Evolutionary conservation across 139 green algal genomes (phyloP).

Genomic region (Edaphochlamys debaryana): DNA sequence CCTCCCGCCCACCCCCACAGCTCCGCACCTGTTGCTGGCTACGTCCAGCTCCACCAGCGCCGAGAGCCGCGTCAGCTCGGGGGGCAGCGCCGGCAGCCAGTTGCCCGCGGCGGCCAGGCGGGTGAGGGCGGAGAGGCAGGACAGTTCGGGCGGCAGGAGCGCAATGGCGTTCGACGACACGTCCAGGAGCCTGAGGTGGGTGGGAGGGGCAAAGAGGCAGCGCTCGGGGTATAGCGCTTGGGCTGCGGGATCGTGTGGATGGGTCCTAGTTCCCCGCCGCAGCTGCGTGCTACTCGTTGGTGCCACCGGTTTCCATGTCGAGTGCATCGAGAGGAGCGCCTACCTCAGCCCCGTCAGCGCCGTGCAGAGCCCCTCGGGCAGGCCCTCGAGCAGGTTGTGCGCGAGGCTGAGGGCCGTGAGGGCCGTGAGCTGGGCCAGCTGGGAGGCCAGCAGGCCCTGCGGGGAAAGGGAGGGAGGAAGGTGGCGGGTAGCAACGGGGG

Average conservation of each 20-base stretch:
- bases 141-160: not conserved
- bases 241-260: not conserved
- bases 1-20: too few relatives aligned
- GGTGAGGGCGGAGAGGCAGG: not conserved
- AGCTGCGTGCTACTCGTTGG: not conserved
- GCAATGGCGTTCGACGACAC: not conserved
- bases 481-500: not conserved
- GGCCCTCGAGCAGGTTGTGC: not conserved
- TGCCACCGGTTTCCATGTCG: too few relatives aligned
- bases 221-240: not conserved
- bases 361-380: not conserved
- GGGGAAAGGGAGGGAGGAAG: not conserved
- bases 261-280: too few relatives aligned
- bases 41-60: constrained; percentile 3
- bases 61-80: not conserved
- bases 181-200: not conserved
- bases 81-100: not conserved
- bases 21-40: constrained; percentile 7
- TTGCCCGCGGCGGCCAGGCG: not conserved
- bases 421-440: constrained; percentile 1
- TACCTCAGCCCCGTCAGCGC: constrained; percentile 11
- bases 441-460: constrained; percentile 3
- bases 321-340: not conserved
- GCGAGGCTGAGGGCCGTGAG: not conserved
- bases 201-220: not conserved